Evolutionary conservation across 805 yeast species (phyloP).

Genomic region (Teunomyces kruisii): DNA sequence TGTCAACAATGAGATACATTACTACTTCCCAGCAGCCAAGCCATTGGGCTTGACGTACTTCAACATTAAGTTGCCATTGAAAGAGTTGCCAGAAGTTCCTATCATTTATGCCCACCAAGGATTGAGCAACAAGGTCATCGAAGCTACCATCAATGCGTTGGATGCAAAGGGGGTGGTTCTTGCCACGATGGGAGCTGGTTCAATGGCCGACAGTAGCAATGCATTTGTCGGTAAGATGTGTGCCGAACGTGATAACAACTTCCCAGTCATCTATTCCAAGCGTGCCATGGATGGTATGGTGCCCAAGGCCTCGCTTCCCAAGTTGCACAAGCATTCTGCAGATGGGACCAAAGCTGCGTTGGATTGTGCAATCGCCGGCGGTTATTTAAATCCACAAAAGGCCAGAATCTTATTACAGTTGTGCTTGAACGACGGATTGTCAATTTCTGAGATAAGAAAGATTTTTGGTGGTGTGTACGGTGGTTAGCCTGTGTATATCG

Average conservation of each 20-base stretch:
- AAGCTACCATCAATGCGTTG: constrained; percentile 45
- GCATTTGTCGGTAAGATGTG: constrained; percentile 36
- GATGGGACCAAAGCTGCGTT: constrained; percentile 14
- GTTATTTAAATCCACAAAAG: constrained; percentile 66
- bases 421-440: constrained; percentile 45
- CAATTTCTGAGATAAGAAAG: constrained; percentile 38
- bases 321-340: constrained; percentile 8
- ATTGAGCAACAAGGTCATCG: constrained; percentile 48
- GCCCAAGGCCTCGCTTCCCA: constrained; percentile 49
- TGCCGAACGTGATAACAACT: constrained; percentile 20
- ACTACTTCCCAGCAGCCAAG: constrained; percentile 60
- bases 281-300: constrained; percentile 73
- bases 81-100: constrained; percentile 46
- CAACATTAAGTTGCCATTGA: constrained; percentile 24
- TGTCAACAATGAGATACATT: constrained; percentile 64
- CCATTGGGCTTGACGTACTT: constrained; percentile 51
- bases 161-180: constrained; percentile 55
- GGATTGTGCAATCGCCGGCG: constrained; percentile 55
- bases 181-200: constrained; percentile 75
- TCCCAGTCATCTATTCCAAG: constrained; percentile 64
- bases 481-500: constrained; percentile 5
- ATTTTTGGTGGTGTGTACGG: constrained; percentile 51
- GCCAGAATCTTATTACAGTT: constrained; percentile 58
- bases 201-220: constrained; percentile 52
- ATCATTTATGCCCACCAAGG: constrained; percentile 64